A percentile compares a stretch with the other conserved stretches of the same genome.
phyloP scores from a whole-genome alignment of 306 rosid genomes.

The Acmispon strigosus region DNA sequence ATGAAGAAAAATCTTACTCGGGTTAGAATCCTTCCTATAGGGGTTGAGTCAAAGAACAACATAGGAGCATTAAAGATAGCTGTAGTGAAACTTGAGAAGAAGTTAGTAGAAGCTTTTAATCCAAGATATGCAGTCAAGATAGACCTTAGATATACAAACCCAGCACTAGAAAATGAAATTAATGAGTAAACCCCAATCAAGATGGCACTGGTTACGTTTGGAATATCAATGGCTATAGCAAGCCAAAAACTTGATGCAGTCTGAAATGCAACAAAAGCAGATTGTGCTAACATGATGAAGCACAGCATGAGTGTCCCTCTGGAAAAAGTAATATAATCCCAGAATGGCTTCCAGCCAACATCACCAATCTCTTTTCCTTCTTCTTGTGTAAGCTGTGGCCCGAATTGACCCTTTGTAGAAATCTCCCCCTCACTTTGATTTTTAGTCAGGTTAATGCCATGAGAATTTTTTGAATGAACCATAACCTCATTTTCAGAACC shows the following conservation, averaged over 20 bases:
- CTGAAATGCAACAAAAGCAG: slow-evolving; percentile 29
- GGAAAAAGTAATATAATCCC: slow-evolving; percentile 42
- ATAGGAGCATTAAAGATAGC: slow-evolving; percentile 70
- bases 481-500: too few relatives aligned
- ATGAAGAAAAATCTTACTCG: slow-evolving; percentile 34
- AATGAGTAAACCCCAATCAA: slow-evolving; percentile 43
- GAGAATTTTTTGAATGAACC: too few relatives aligned
- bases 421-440: too few relatives aligned
- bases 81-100: slow-evolving; percentile 47
- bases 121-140: slow-evolving; percentile 36
- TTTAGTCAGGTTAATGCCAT: too few relatives aligned
- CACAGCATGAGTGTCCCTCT: slow-evolving; percentile 25
- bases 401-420: background rate
- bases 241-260: slow-evolving; percentile 49
- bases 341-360: slow-evolving; percentile 47
- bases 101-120: slow-evolving; percentile 55
- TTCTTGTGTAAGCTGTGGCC: slow-evolving; percentile 48
- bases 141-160: slow-evolving; percentile 35
- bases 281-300: background rate
- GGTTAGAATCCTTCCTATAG: slow-evolving; percentile 59
- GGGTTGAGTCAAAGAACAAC: slow-evolving; percentile 68
- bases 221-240: slow-evolving; percentile 46
- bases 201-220: slow-evolving; percentile 23
- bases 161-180: slow-evolving; percentile 38
- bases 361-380: slow-evolving; percentile 54